Evolutionary conservation across 805 yeast genomes (phyloP).

Genomic region (Nakazawaea peltata): DNA sequence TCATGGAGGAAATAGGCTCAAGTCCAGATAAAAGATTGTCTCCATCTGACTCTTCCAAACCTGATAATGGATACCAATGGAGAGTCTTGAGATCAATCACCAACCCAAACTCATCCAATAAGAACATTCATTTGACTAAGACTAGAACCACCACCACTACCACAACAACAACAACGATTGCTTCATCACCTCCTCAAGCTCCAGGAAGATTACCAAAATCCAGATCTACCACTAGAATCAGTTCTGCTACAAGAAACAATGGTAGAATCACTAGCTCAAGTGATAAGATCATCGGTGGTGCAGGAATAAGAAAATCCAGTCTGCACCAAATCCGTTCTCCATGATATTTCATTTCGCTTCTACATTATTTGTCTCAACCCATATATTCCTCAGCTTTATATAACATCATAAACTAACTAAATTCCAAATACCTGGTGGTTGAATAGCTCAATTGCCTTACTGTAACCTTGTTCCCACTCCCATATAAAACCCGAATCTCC

Average conservation of each 20-base stretch:
- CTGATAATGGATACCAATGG: slow-evolving; percentile 21
- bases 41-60: slow-evolving; percentile 7
- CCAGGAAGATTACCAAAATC: slow-evolving; percentile 20
- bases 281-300: slow-evolving; percentile 22
- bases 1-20: slow-evolving; percentile 11
- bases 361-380: not conserved
- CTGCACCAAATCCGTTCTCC: slow-evolving; percentile 10
- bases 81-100: slow-evolving; percentile 28
- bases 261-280: slow-evolving; percentile 19
- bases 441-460: slow-evolving; percentile 47
- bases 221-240: slow-evolving; percentile 17
- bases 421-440: not conserved
- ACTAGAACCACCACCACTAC: slow-evolving; percentile 44
- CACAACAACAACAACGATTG: slow-evolving; percentile 25
- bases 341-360: not conserved
- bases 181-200: slow-evolving; percentile 21
- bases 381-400: too few species aligned
- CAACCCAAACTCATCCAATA: slow-evolving; percentile 14
- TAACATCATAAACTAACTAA: too few species aligned
- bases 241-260: slow-evolving; percentile 13
- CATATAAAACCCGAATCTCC: slow-evolving; percentile 58
- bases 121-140: slow-evolving; percentile 31
- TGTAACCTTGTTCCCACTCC: slow-evolving; percentile 90
- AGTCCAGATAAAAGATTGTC: slow-evolving; percentile 13
- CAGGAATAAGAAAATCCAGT: slow-evolving; percentile 28